phyloP scores from a whole-genome alignment of 2,329 filamentous ascomycete species.

The Akanthomyces muscarius region DNA sequence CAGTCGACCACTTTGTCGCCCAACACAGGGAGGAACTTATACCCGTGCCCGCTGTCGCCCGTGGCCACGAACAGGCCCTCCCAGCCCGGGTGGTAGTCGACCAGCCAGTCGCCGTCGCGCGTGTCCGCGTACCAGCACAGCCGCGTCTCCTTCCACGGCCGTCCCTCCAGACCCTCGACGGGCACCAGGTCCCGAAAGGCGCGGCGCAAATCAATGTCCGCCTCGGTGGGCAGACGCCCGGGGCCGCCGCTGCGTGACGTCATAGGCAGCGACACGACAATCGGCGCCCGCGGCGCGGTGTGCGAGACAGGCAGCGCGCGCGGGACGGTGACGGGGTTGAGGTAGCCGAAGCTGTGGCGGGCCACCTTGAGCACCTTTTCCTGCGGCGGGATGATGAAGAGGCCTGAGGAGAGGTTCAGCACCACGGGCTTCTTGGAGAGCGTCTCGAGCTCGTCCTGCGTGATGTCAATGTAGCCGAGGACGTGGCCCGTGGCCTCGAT shows the following conservation, averaged over 20 bases:
- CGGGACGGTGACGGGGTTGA: constrained; percentile 44
- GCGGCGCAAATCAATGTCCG: constrained; percentile 55
- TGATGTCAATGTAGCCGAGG: constrained; percentile 73
- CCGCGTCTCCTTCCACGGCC: constrained; percentile 59
- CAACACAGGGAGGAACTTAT: constrained; percentile 66
- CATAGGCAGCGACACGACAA: constrained; percentile 34
- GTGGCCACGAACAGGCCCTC: constrained; percentile 57
- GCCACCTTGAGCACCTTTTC: constrained; percentile 63
- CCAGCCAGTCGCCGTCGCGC: constrained; percentile 64
- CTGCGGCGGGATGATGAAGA: constrained; percentile 70
- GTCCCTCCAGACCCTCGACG: constrained; percentile 47
- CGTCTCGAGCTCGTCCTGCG: constrained; percentile 61
- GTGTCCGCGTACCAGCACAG: constrained; percentile 78
- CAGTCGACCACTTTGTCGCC: constrained; percentile 59
- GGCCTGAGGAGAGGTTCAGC: constrained; percentile 65
- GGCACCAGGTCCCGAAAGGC: constrained; percentile 61
- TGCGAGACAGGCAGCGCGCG: constrained; percentile 32
- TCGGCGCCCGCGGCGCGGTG: constrained; percentile 25
- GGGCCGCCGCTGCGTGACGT: constrained; percentile 37
- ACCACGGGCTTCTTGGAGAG: constrained; percentile 67
- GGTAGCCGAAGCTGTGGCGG: constrained; percentile 65
- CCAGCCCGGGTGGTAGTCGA: constrained; percentile 63
- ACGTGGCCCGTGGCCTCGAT: constrained; percentile 78
- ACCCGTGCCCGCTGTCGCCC: constrained; percentile 61
- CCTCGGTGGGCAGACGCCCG: constrained; percentile 55